These are phyloP conservation scores for Purpureocillium takamizusanense DNA, from an alignment of 2,329 filamentous ascomycete species.

Conservation along the genomic window DNA sequence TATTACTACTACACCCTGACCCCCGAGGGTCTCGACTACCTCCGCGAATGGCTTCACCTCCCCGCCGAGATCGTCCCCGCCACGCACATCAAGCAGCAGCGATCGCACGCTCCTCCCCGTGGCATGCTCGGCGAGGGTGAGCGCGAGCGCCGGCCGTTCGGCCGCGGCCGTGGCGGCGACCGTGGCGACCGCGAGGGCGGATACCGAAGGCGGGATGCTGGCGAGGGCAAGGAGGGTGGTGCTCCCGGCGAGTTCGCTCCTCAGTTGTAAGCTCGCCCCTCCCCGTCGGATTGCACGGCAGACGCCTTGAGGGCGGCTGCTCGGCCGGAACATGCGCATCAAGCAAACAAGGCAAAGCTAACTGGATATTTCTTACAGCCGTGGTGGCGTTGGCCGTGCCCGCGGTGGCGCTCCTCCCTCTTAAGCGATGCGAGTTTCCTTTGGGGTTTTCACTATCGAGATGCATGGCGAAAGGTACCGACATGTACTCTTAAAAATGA, in stretches of 20 bases:
- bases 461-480: conserved; percentile 33
- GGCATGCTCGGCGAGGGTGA: conserved; percentile 92
- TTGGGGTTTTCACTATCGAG: conserved; percentile 32
- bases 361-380: conserved; percentile 36
- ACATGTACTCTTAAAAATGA: conserved; percentile 40
- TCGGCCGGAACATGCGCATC: too few species aligned
- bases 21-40: conserved; percentile 99
- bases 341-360: too few species aligned
- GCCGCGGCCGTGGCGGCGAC: conserved; percentile 66
- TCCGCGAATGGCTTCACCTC: conserved; percentile 99
- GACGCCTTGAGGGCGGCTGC: too few species aligned
- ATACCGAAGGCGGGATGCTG: conserved; percentile 85
- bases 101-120: conserved; percentile 93
- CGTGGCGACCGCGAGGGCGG: conserved; percentile 81
- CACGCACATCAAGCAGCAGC: conserved; percentile 99
- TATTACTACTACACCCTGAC: conserved; percentile 99
- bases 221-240: conserved; percentile 82
- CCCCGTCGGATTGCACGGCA: not conserved
- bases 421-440: conserved; percentile 37
- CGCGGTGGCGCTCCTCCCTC: conserved; percentile 67
- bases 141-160: conserved; percentile 74
- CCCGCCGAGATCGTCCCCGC: conserved; percentile 98
- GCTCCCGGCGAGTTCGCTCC: conserved; percentile 88
- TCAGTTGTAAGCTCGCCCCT: conserved; percentile 58
- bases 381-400: conserved; percentile 83